Conservation (phyloP, 805 yeast genomes). For the Myxozyma neotropica region DNA sequence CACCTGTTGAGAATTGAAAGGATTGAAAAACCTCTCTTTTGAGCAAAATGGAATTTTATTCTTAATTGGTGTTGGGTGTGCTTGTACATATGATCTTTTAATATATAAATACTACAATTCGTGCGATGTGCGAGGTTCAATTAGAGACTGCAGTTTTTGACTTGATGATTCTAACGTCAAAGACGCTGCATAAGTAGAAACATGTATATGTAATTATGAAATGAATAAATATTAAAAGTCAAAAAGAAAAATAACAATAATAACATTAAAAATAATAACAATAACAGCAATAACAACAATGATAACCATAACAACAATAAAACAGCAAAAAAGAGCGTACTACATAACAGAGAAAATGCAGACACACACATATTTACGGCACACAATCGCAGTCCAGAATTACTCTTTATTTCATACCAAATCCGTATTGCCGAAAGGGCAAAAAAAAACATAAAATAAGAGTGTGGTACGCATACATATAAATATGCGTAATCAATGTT, state of each 20-base stretch:
- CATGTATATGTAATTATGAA: too few species aligned
- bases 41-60: too few species aligned
- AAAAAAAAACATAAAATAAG: neutral
- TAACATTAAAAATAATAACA: neutral
- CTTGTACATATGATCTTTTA: neutral
- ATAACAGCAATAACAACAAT: neutral
- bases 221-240: neutral
- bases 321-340: neutral
- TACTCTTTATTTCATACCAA: too few species aligned
- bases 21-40: too few species aligned
- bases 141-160: neutral
- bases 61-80: neutral
- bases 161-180: too few species aligned
- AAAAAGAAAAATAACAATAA: too few species aligned
- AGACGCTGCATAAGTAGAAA: too few species aligned
- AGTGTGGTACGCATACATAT: neutral
- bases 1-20: neutral
- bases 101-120: neutral
- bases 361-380: neutral
- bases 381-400: too few species aligned
- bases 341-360: neutral
- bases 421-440: too few species aligned
- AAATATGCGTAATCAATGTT: neutral
- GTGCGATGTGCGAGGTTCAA: neutral
- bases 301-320: neutral